Conservation (phyloP, 1,284 basidiomycete genomes). For the Rhodotorula sp. region DNA sequence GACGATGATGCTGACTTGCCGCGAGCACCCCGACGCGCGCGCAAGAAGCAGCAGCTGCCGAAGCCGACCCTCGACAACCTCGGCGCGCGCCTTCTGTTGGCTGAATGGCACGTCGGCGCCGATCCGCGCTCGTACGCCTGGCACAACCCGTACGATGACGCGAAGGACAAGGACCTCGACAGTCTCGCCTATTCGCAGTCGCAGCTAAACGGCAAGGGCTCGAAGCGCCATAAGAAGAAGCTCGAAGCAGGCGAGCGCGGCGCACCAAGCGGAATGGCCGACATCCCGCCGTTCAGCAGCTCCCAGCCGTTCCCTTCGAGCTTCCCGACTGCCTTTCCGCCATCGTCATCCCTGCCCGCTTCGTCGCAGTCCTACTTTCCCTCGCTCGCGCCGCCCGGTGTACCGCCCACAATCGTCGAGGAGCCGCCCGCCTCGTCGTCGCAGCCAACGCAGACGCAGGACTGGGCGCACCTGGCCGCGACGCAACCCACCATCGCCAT, state of each 20-base stretch:
- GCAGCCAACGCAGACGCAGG: conserved; percentile 7
- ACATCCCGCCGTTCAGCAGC: not conserved
- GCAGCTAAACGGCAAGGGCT: not conserved
- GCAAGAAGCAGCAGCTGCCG: not conserved
- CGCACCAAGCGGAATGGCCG: conserved; percentile 1
- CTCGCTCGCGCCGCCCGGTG: conserved; percentile 2
- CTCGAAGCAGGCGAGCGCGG: not conserved
- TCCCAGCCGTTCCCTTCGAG: not conserved
- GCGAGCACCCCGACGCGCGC: too few relatives aligned
- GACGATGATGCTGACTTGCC: not conserved
- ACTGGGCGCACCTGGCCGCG: conserved; percentile 5
- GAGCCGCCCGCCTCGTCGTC: not conserved
- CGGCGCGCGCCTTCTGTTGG: conserved; percentile 30
- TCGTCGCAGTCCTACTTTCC: conserved; percentile 21
- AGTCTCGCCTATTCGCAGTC: not conserved
- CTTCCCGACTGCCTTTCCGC: conserved; percentile 7
- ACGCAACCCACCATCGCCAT: conserved; percentile 29
- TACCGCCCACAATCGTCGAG: not conserved
- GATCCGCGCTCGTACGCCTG: conserved; percentile 37
- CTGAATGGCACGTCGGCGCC: conserved; percentile 39
- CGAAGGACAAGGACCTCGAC: conserved; percentile 19
- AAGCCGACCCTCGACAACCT: conserved; percentile 9
- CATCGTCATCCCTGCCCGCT: conserved; percentile 5
- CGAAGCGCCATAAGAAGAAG: too few relatives aligned
- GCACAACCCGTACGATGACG: conserved; percentile 35